phyloP scores from a whole-genome alignment of 331 rosid species.

The Malus hybrid region DNA sequence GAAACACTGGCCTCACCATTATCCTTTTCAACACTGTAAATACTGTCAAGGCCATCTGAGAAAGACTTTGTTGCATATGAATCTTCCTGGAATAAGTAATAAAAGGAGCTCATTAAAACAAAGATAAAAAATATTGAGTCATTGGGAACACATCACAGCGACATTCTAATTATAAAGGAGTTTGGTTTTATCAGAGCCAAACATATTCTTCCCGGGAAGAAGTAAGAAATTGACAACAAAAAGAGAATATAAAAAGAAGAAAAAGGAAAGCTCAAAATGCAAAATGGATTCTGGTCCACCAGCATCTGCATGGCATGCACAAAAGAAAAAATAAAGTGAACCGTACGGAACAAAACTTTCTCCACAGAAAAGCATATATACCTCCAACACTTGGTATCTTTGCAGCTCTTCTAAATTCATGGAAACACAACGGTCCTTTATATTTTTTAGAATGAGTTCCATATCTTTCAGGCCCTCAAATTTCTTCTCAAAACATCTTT shows the following conservation, averaged over 20 bases:
- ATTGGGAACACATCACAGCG: not conserved
- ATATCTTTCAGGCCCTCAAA: slow-evolving; percentile 48
- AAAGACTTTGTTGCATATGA: slow-evolving; percentile 25
- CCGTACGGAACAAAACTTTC: not conserved
- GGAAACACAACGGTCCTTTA: slow-evolving; percentile 33
- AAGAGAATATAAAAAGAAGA: not conserved
- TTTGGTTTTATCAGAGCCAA: not conserved
- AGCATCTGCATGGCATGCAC: not conserved
- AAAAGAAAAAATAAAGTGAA: not conserved
- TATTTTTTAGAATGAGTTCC: slow-evolving; percentile 45
- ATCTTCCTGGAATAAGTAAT: slow-evolving; percentile 51
- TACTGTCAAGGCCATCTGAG: slow-evolving; percentile 26
- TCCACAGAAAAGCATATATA: slow-evolving; percentile 2
- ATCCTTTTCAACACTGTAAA: slow-evolving; percentile 32
- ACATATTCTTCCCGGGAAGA: not conserved
- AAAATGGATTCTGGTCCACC: not conserved
- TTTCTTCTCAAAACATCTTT: slow-evolving; percentile 55
- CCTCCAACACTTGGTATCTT: slow-evolving; percentile 39
- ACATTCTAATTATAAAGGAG: not conserved
- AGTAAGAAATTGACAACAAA: not conserved
- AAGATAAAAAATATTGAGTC: not conserved
- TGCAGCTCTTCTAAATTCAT: slow-evolving; percentile 38
- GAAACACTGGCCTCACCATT: slow-evolving; percentile 29
- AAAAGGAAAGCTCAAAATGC: not conserved
- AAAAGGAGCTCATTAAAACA: slow-evolving; percentile 8